Percentiles rank a stretch among this genome's conserved stretches.
These are phyloP conservation scores for Fomes fomentarius DNA, from an alignment of 1,284 basidiomycete species.

Conservation along the genomic window DNA sequence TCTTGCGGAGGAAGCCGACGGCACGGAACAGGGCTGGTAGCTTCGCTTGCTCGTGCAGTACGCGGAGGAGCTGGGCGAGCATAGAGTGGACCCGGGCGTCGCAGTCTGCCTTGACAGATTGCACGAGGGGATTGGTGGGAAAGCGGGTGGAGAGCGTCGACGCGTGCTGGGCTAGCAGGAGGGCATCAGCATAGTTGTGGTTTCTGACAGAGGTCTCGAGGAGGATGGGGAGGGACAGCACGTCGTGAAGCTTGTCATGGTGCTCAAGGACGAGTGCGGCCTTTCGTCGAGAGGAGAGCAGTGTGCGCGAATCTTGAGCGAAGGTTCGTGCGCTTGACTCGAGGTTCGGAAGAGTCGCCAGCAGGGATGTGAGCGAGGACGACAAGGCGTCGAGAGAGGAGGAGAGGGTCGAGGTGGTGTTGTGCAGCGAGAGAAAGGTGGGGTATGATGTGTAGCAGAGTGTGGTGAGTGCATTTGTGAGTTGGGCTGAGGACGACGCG, in stretches of 20 bases:
- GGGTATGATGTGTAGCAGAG: constrained; percentile 88
- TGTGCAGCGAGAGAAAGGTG: constrained; percentile 85
- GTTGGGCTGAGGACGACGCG: constrained; percentile 79
- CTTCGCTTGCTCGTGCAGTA: constrained; percentile 85
- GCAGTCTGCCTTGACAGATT: constrained; percentile 72
- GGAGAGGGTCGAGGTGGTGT: constrained; percentile 69
- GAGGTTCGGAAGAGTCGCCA: constrained; percentile 73
- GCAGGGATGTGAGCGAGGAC: constrained; percentile 65
- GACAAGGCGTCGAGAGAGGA: constrained; percentile 67
- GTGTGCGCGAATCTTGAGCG: constrained; percentile 54
- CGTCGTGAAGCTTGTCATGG: constrained; percentile 87
- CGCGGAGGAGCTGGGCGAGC: constrained; percentile 76
- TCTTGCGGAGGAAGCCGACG: constrained; percentile 81
- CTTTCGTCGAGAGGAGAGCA: constrained; percentile 69
- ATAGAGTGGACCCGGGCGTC: constrained; percentile 75
- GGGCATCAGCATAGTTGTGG: constrained; percentile 88
- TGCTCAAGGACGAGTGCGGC: constrained; percentile 85
- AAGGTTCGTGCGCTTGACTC: constrained; percentile 73
- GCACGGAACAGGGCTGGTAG: constrained; percentile 89
- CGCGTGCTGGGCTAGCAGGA: constrained; percentile 79
- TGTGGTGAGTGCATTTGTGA: constrained; percentile 85
- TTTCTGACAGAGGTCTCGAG: constrained; percentile 92
- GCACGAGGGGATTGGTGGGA: constrained; percentile 44
- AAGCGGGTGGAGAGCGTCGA: constrained; percentile 46
- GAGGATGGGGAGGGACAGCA: constrained; percentile 87